phyloP scores from a whole-genome alignment of 2,329 filamentous ascomycete species.

The Diaporthe citri region DNA sequence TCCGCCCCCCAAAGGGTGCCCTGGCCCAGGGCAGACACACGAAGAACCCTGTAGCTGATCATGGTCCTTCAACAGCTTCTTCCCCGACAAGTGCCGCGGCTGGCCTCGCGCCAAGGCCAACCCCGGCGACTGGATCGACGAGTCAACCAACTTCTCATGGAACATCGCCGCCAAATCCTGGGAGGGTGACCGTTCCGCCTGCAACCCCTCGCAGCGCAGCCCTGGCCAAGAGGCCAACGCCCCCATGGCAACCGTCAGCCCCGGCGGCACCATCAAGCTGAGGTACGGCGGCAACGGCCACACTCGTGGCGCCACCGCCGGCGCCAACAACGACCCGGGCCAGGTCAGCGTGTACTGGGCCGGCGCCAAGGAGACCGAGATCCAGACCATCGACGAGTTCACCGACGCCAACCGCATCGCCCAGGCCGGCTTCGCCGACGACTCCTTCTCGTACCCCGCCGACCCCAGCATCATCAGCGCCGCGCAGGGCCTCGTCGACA shows the following conservation, averaged over 20 bases:
- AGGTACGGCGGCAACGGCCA: slow-evolving; percentile 26
- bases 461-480: slow-evolving; percentile 29
- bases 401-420: slow-evolving; percentile 30
- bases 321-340: slow-evolving; percentile 20
- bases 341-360: slow-evolving; percentile 29
- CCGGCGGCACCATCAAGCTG: slow-evolving; percentile 31
- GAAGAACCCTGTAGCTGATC: slow-evolving; percentile 15
- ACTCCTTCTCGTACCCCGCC: slow-evolving; percentile 27
- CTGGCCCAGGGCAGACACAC: background rate
- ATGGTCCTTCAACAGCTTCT: slow-evolving; percentile 9
- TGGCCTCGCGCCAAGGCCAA: slow-evolving; percentile 28
- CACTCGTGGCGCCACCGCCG: slow-evolving; percentile 16
- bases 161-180: slow-evolving; percentile 23
- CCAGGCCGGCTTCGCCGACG: slow-evolving; percentile 24
- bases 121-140: slow-evolving; percentile 29
- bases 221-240: slow-evolving; percentile 20
- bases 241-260: slow-evolving; percentile 25
- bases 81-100: slow-evolving; percentile 21
- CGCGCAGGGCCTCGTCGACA: slow-evolving; percentile 23
- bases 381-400: slow-evolving; percentile 30
- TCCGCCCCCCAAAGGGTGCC: background rate
- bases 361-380: slow-evolving; percentile 28
- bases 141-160: slow-evolving; percentile 30
- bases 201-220: slow-evolving; percentile 28
- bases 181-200: slow-evolving; percentile 24